Conservation (phyloP, 2,329 filamentous ascomycete species). For the Penicillium sp. region DNA sequence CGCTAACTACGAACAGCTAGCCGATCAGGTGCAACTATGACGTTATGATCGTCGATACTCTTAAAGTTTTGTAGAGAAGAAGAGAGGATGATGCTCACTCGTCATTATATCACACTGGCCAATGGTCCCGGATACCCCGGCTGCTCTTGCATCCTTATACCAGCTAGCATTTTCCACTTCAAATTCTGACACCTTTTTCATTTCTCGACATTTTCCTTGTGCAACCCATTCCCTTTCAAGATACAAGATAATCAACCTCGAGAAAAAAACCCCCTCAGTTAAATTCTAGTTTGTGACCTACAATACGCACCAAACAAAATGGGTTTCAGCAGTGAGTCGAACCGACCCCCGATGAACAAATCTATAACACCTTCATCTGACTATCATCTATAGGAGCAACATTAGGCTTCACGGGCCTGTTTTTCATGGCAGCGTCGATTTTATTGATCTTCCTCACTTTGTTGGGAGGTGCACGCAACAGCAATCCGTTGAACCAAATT, state of each 20-base stretch:
- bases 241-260: neutral
- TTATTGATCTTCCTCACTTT: slow-evolving; percentile 66
- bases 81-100: slow-evolving; percentile 11
- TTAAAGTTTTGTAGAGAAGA: neutral
- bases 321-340: slow-evolving; percentile 34
- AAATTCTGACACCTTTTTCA: neutral
- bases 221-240: neutral
- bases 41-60: slow-evolving; percentile 29
- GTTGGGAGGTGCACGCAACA: slow-evolving; percentile 57
- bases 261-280: neutral
- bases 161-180: neutral
- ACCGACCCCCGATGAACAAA: neutral
- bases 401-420: slow-evolving; percentile 56
- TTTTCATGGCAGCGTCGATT: slow-evolving; percentile 61
- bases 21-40: slow-evolving; percentile 30
- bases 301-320: slow-evolving; percentile 17
- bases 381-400: slow-evolving; percentile 47
- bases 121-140: slow-evolving; percentile 21
- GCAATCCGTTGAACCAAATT: slow-evolving; percentile 64
- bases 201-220: slow-evolving; percentile 3
- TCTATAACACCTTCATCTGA: slow-evolving; percentile 9
- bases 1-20: slow-evolving; percentile 25
- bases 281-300: neutral
- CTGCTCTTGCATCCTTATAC: slow-evolving; percentile 7
- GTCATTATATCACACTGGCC: slow-evolving; percentile 25